These are phyloP conservation scores for Septoria linicola DNA, from an alignment of 2,329 filamentous ascomycete species.

Conservation along the genomic window DNA sequence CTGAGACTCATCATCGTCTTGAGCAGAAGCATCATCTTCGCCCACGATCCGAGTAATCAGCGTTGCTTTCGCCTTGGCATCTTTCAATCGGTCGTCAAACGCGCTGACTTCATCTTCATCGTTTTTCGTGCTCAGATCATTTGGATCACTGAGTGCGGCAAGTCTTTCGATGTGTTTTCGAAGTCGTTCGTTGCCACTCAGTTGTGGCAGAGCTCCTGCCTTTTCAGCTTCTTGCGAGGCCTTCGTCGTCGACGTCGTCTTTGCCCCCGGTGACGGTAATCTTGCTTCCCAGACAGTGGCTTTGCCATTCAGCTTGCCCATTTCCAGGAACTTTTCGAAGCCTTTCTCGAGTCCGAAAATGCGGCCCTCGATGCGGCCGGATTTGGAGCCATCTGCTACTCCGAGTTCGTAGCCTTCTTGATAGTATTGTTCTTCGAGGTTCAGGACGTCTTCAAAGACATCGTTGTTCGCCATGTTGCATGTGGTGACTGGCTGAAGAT, in stretches of 20 bases:
- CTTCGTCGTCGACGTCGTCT: no score
- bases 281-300: constrained; percentile 82
- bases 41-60: constrained; percentile 73
- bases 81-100: constrained; percentile 83
- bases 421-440: constrained; percentile 71
- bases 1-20: neutral
- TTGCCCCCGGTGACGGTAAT: constrained; percentile 46
- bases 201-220: constrained; percentile 2
- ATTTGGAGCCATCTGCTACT: constrained; percentile 68
- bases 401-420: constrained; percentile 77
- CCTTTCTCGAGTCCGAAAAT: constrained; percentile 88
- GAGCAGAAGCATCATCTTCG: constrained; percentile 37
- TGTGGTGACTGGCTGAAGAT: neutral
- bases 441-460: constrained; percentile 56
- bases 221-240: neutral
- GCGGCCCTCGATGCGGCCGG: constrained; percentile 83
- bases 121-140: constrained; percentile 75
- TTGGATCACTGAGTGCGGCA: constrained; percentile 74
- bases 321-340: constrained; percentile 84
- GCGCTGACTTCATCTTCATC: constrained; percentile 86
- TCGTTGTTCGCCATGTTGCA: constrained; percentile 25
- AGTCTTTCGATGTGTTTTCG: constrained; percentile 74
- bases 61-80: constrained; percentile 79
- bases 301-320: constrained; percentile 75
- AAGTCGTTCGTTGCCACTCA: constrained; percentile 59